phyloP scores from a whole-genome alignment of 1,284 basidiomycete genomes.

The Trametes pubescens region DNA sequence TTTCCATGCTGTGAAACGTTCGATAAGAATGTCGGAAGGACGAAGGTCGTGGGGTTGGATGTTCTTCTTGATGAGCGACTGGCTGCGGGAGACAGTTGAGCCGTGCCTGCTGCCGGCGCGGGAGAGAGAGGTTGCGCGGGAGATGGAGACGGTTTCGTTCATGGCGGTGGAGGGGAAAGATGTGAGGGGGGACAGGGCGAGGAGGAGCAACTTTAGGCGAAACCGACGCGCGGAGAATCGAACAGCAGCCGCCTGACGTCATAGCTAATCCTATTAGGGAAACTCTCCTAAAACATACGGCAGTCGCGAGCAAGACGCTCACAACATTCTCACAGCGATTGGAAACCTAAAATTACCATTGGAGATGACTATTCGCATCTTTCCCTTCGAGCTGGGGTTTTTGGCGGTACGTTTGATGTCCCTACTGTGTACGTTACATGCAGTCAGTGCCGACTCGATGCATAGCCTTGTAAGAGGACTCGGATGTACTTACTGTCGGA shows the following conservation, averaged over 20 bases:
- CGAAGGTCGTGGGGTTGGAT: slow-evolving; percentile 89
- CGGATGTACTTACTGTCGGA: too few relatives aligned
- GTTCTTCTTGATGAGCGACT: slow-evolving; percentile 91
- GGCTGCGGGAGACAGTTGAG: slow-evolving; percentile 77
- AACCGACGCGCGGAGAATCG: slow-evolving; percentile 1
- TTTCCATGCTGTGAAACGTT: slow-evolving; percentile 94
- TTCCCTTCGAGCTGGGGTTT: too few relatives aligned
- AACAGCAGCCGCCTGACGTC: slow-evolving; percentile 12
- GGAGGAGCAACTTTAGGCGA: not conserved
- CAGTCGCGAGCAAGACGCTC: too few relatives aligned
- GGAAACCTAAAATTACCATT: too few relatives aligned
- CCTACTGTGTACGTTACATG: too few relatives aligned
- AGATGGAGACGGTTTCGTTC: slow-evolving; percentile 60
- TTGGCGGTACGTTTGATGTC: too few relatives aligned
- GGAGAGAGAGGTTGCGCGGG: slow-evolving; percentile 76
- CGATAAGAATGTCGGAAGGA: slow-evolving; percentile 97
- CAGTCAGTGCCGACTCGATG: too few relatives aligned
- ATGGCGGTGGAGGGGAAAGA: slow-evolving; percentile 33
- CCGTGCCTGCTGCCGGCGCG: slow-evolving; percentile 59
- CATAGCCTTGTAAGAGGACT: too few relatives aligned
- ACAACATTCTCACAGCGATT: too few relatives aligned
- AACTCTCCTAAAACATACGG: not conserved
- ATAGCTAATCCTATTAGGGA: not conserved
- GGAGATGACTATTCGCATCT: too few relatives aligned
- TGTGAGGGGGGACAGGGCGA: slow-evolving; percentile 4